Evolutionary conservation across 1,284 basidiomycete species (phyloP).

Genomic region (Earliella scabrosa): DNA sequence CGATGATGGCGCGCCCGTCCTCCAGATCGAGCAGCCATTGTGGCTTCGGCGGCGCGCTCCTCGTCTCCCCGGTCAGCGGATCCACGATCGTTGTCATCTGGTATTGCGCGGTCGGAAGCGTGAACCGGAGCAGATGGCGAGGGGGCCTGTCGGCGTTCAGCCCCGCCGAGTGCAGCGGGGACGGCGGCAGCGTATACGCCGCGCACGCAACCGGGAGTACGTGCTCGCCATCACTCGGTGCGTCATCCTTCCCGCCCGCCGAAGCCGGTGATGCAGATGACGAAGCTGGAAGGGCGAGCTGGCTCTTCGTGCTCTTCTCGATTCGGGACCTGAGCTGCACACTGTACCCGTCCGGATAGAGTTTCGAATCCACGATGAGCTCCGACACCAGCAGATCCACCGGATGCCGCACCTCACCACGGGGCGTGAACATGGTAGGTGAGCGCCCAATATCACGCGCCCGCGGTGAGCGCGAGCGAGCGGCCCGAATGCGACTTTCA

Average conservation of each 20-base stretch:
- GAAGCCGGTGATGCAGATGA: constrained; percentile 1
- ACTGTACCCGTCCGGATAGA: constrained; percentile 74
- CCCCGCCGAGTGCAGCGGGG: constrained; percentile 78
- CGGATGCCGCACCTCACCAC: constrained; percentile 58
- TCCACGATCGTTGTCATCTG: constrained; percentile 76
- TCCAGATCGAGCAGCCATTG: constrained; percentile 76
- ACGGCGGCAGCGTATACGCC: constrained; percentile 75
- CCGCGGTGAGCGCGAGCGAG: constrained; percentile 29
- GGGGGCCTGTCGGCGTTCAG: constrained; percentile 60
- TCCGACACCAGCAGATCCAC: constrained; percentile 73
- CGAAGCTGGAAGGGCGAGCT: constrained; percentile 25
- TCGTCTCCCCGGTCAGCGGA: constrained; percentile 77
- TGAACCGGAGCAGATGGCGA: constrained; percentile 76
- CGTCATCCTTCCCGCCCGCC: not conserved
- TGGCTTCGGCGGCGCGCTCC: constrained; percentile 69
- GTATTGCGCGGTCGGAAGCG: constrained; percentile 83
- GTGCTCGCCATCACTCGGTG: constrained; percentile 7
- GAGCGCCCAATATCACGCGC: constrained; percentile 39
- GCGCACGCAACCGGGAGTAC: constrained; percentile 57
- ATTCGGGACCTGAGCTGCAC: constrained; percentile 54
- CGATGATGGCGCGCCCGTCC: constrained; percentile 65
- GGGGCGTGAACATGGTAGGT: constrained; percentile 60
- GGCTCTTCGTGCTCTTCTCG: constrained; percentile 36
- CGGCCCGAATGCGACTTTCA: constrained; percentile 17
- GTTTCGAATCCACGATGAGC: constrained; percentile 75